Evolutionary conservation across 2,329 filamentous ascomycete genomes (phyloP).

Genomic region (Blastomyces percursus): DNA sequence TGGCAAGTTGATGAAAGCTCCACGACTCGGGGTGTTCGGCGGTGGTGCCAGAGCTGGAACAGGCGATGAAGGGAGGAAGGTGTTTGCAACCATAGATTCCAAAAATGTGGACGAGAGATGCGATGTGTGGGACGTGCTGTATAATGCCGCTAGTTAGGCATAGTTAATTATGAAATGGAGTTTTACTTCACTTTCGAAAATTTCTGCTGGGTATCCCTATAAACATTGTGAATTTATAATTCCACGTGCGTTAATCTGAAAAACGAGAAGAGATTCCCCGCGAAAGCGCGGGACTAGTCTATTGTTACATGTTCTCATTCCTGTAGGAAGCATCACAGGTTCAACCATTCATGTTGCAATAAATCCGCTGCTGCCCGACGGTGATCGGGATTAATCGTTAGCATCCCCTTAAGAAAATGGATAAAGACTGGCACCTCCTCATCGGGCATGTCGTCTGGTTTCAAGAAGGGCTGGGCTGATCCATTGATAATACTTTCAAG

Average conservation of each 20-base stretch:
- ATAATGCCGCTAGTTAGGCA: background rate
- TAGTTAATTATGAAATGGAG: background rate
- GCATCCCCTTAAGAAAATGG: conserved; percentile 20
- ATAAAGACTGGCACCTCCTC: conserved; percentile 19
- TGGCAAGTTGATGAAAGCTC: conserved; percentile 15
- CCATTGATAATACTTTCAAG: conserved; percentile 19
- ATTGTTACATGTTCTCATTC: background rate
- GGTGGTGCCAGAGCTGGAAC: conserved; percentile 11
- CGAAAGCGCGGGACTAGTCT: background rate
- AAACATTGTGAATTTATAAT: background rate
- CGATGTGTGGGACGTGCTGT: background rate
- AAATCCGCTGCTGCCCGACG: conserved; percentile 19
- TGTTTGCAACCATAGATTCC: conserved; percentile 6
- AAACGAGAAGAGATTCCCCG: background rate
- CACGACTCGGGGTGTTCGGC: conserved; percentile 13
- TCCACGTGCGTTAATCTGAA: background rate
- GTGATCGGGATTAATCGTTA: conserved; percentile 17
- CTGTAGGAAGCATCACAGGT: background rate
- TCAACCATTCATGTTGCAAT: conserved; percentile 19
- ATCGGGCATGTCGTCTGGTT: conserved; percentile 19
- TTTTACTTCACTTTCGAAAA: background rate
- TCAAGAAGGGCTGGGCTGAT: conserved; percentile 17
- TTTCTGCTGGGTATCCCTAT: background rate
- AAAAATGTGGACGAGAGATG: conserved; percentile 3
- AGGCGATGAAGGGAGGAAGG: conserved; percentile 9